Conservation (phyloP, 345 rosid genomes). For the Citrus australasica region DNA sequence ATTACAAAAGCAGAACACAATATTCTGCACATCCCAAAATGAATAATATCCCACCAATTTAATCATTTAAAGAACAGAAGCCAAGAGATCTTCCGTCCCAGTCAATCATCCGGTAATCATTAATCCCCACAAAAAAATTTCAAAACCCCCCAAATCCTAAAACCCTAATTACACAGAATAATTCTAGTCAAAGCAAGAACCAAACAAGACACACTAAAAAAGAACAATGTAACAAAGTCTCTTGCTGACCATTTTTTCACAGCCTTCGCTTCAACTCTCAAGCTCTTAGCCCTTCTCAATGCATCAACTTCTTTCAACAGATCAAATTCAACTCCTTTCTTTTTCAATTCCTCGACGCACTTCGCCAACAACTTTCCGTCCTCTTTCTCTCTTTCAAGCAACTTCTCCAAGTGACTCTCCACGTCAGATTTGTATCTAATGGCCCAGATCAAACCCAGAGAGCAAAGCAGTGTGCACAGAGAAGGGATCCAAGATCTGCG, state of each 20-base stretch:
- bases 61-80: background rate
- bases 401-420: conserved; percentile 72
- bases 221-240: conserved; percentile 72
- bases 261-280: conserved; percentile 60
- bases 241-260: conserved; percentile 84
- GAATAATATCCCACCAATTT: background rate
- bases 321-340: conserved; percentile 87
- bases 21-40: conserved; percentile 28
- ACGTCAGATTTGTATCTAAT: conserved; percentile 76
- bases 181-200: conserved; percentile 76
- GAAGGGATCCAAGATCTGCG: conserved; percentile 85
- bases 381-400: conserved; percentile 84
- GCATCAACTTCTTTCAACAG: conserved; percentile 93
- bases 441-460: conserved; percentile 81
- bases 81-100: background rate
- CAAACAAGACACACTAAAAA: conserved; percentile 69
- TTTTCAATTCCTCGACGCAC: conserved; percentile 92
- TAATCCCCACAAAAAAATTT: background rate
- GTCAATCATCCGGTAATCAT: background rate
- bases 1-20: conserved; percentile 34
- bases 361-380: conserved; percentile 70
- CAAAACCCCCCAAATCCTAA: background rate
- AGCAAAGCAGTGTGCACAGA: conserved; percentile 59
- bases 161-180: conserved; percentile 55
- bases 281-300: conserved; percentile 86